Evolutionary conservation across 345 rosid species (phyloP).

Genomic region (Linum tenue): DNA sequence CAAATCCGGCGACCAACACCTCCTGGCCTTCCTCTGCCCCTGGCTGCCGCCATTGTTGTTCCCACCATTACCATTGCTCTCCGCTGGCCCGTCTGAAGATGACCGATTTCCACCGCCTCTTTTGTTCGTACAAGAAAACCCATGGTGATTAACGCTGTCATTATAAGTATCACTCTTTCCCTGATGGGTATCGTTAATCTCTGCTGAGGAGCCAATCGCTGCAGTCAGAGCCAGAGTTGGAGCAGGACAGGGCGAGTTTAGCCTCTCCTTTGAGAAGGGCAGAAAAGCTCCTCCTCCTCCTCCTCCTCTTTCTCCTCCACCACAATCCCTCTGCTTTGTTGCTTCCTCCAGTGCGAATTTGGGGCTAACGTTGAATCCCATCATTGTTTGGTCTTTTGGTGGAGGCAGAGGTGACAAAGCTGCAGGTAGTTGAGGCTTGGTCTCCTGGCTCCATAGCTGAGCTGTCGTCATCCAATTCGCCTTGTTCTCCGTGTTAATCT

Average conservation of each 20-base stretch:
- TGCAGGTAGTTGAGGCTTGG: constrained; percentile 22
- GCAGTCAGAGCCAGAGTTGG: constrained; percentile 43
- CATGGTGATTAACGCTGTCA: constrained; percentile 28
- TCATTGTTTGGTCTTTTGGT: constrained; percentile 34
- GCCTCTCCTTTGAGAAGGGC: constrained; percentile 79
- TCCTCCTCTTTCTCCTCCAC: too few species aligned
- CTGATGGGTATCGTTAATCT: constrained; percentile 8
- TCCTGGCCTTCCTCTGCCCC: constrained; percentile 79
- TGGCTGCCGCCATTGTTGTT: constrained; percentile 23
- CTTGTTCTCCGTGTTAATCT: constrained; percentile 36
- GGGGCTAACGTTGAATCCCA: constrained; percentile 43
- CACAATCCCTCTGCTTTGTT: constrained; percentile 20
- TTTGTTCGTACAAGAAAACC: constrained; percentile 20
- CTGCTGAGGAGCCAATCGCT: too few species aligned
- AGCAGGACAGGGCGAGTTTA: constrained; percentile 26
- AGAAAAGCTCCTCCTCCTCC: constrained; percentile 82
- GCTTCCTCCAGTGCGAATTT: constrained; percentile 46
- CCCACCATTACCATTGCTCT: constrained; percentile 12
- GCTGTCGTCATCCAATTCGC: constrained; percentile 90
- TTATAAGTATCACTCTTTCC: constrained; percentile 49
- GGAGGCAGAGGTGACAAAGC: constrained; percentile 13
- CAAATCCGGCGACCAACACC: constrained; percentile 99
- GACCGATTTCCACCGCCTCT: constrained; percentile 20
- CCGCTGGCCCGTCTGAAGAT: constrained; percentile 30
- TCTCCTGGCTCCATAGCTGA: constrained; percentile 86